Evolutionary conservation across 2,329 filamentous ascomycete species (phyloP).

Genomic region (Epichloe scottii): DNA sequence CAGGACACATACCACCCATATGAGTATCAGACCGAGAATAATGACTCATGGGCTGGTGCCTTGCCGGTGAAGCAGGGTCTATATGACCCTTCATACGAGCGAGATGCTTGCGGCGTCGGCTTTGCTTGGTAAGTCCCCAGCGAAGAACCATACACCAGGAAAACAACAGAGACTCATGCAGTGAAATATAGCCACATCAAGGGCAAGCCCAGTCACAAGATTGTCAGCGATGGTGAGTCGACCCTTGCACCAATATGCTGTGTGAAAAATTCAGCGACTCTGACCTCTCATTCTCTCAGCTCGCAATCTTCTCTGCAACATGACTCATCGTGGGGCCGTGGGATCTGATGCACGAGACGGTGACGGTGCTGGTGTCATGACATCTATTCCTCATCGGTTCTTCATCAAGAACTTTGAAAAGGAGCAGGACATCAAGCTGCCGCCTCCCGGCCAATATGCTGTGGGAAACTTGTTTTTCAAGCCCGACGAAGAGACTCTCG

Average conservation of each 20-base stretch:
- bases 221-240: constrained; percentile 85
- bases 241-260: background rate
- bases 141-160: background rate
- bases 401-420: constrained; percentile 97
- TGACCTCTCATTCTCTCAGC: constrained; percentile 1
- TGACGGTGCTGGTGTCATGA: constrained; percentile 98
- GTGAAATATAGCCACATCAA: constrained; percentile 70
- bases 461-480: constrained; percentile 98
- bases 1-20: constrained; percentile 54
- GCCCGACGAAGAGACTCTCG: constrained; percentile 78
- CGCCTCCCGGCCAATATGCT: constrained; percentile 83
- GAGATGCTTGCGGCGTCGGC: constrained; percentile 98
- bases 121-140: constrained; percentile 76
- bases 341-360: constrained; percentile 96
- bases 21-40: constrained; percentile 80
- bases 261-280: background rate
- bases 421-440: constrained; percentile 78
- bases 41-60: constrained; percentile 81
- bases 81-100: constrained; percentile 91
- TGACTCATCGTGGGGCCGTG: constrained; percentile 98
- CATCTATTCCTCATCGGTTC: constrained; percentile 95
- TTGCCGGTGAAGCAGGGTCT: constrained; percentile 97
- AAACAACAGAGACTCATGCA: background rate
- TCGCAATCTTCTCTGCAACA: constrained; percentile 86
- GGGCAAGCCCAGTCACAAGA: constrained; percentile 94